Percentiles rank a stretch among this genome's conserved stretches.
Evolutionary conservation across 2,329 filamentous ascomycete genomes (phyloP).

Genomic region (Aureobasidium leucospermi): DNA sequence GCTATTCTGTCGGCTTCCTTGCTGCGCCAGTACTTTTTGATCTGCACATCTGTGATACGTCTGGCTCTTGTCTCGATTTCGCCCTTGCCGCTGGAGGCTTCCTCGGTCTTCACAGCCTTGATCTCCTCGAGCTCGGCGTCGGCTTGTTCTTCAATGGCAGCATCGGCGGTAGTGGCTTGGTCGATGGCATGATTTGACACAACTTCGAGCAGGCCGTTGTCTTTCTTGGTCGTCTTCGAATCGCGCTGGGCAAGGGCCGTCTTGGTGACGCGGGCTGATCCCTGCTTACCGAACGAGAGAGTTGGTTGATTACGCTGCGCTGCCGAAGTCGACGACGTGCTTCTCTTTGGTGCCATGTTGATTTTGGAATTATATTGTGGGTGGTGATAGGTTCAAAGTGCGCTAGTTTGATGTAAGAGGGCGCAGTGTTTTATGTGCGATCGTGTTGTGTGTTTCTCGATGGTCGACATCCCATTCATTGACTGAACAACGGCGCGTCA

Average conservation of each 20-base stretch:
- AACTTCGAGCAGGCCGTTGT: conserved; percentile 27
- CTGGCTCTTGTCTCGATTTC: conserved; percentile 51
- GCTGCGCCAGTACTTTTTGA: conserved; percentile 68
- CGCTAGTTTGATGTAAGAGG: background rate
- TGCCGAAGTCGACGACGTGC: conserved; percentile 32
- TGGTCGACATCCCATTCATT: background rate
- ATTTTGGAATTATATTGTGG: background rate
- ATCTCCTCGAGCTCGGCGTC: conserved; percentile 23
- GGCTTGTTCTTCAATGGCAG: conserved; percentile 32
- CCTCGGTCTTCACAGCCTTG: conserved; percentile 20
- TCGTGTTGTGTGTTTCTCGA: background rate
- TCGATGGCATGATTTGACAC: conserved; percentile 22
- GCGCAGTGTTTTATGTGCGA: background rate
- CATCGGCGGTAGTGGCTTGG: conserved; percentile 33
- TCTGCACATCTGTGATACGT: conserved; percentile 58
- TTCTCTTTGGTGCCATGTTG: conserved; percentile 38
- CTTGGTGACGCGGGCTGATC: conserved; percentile 50
- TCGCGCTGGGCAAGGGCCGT: conserved; percentile 33
- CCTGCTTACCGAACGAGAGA: conserved; percentile 54
- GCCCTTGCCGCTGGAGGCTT: conserved; percentile 14
- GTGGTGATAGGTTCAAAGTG: background rate
- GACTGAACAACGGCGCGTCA: conserved; percentile 9
- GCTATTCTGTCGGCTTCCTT: conserved; percentile 64
- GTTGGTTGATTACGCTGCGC: conserved; percentile 47
- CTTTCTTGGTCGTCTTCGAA: conserved; percentile 33